Evolutionary conservation across 352 stramenopile species (phyloP).

Genomic region (Globisporangium splendens): DNA sequence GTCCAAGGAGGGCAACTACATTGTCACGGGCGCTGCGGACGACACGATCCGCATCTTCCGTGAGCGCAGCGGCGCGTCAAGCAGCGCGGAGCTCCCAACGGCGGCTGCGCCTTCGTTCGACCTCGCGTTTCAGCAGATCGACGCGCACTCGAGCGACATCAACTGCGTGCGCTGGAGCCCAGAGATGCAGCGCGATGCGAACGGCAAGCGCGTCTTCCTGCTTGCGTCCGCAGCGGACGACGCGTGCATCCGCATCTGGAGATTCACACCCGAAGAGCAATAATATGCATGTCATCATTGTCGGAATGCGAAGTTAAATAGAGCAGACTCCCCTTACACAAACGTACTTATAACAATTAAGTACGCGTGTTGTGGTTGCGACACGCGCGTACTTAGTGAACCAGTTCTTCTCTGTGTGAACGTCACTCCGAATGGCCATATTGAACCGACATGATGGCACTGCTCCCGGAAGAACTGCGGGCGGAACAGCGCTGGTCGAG

Average conservation of each 20-base stretch:
- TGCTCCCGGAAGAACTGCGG: conserved; percentile 44
- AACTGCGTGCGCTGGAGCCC: conserved; percentile 83
- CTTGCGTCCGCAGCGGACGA: conserved; percentile 71
- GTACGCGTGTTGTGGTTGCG: neutral
- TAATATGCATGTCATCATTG: neutral
- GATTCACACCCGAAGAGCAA: conserved; percentile 27
- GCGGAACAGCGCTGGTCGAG: conserved; percentile 67
- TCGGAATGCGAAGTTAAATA: conserved; percentile 6
- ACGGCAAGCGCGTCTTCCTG: conserved; percentile 35
- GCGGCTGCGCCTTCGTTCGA: conserved; percentile 36
- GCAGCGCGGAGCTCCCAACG: conserved; percentile 7
- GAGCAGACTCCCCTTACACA: neutral
- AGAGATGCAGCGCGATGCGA: conserved; percentile 15
- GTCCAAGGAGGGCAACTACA: conserved; percentile 76
- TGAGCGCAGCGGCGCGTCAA: conserved; percentile 22
- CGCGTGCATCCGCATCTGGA: conserved; percentile 62
- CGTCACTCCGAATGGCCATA: neutral
- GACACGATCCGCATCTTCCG: conserved; percentile 90
- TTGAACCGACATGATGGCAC: neutral
- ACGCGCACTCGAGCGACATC: conserved; percentile 67
- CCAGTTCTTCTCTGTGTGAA: conserved; percentile 1
- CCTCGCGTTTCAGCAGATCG: conserved; percentile 54
- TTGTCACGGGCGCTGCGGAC: conserved; percentile 90
- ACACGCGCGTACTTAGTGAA: conserved; percentile 1
- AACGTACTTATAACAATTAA: neutral